A percentile compares a stretch with the other conserved stretches of the same genome.
These are phyloP conservation scores for Mycena latifolia DNA, from an alignment of 768 basidiomycete species.

Conservation along the genomic window DNA sequence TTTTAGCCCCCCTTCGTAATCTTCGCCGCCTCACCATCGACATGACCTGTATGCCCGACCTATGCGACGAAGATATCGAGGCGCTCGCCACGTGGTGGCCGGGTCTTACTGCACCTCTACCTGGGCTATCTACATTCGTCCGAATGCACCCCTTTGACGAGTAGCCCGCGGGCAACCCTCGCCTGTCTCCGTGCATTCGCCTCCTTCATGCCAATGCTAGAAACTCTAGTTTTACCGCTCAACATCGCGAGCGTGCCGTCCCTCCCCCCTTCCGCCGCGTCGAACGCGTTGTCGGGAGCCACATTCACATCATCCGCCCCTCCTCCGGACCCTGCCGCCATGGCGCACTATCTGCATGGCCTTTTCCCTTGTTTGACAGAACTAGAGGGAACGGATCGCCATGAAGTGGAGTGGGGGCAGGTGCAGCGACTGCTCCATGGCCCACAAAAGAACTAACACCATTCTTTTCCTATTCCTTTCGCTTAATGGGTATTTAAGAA, in stretches of 20 bases:
- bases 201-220: conserved; percentile 39
- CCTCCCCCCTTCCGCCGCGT: conserved; percentile 18
- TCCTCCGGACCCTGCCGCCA: conserved; percentile 40
- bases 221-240: conserved; percentile 48
- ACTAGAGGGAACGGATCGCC: conserved; percentile 50
- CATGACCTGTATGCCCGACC: conserved; percentile 51
- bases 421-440: conserved; percentile 16
- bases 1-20: conserved; percentile 47
- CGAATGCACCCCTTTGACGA: conserved; percentile 35
- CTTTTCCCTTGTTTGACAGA: conserved; percentile 55
- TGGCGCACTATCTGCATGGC: conserved; percentile 46
- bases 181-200: conserved; percentile 45
- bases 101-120: conserved; percentile 54
- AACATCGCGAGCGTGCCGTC: conserved; percentile 29
- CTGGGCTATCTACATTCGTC: conserved; percentile 48
- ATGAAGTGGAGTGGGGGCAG: conserved; percentile 46
- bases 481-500: no score
- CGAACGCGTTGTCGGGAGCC: conserved; percentile 46
- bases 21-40: conserved; percentile 55
- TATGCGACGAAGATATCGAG: conserved; percentile 54
- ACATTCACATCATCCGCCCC: conserved; percentile 48
- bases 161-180: conserved; percentile 42
- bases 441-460: not conserved
- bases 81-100: conserved; percentile 61
- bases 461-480: not conserved